Conservation (phyloP, 129 eudicot species). For the Daucus carota region DNA sequence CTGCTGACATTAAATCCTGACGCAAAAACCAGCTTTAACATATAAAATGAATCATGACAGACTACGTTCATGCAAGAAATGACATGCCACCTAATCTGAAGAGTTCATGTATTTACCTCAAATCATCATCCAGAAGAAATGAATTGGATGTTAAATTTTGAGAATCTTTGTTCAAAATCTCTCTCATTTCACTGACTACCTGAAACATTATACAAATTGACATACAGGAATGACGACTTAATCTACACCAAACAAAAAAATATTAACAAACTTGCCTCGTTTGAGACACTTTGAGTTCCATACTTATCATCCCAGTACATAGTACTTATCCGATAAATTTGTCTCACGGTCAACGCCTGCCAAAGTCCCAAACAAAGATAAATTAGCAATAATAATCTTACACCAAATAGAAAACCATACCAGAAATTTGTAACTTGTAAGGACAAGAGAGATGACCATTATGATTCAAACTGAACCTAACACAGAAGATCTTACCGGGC, state of each 20-base stretch:
- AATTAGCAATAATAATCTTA: neutral
- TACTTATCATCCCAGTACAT: conserved; percentile 99
- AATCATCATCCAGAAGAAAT: conserved; percentile 91
- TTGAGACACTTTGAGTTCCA: conserved; percentile 98
- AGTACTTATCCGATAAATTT: conserved; percentile 95
- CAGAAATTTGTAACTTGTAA: neutral
- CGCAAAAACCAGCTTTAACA: neutral
- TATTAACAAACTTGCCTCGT: conserved; percentile 48
- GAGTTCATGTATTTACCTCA: conserved; percentile 44
- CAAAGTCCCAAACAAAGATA: conserved; percentile 12
- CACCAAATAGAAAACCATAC: neutral
- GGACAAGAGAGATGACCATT: neutral
- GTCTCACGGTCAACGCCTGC: conserved; percentile 91
- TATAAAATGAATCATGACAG: neutral
- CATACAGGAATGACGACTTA: neutral
- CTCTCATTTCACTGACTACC: conserved; percentile 97
- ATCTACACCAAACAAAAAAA: neutral
- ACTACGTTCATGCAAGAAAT: neutral
- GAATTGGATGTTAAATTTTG: conserved; percentile 93
- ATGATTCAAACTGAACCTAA: neutral
- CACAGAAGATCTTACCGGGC: conserved; percentile 64
- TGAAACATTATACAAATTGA: conserved; percentile 17
- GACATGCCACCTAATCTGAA: neutral
- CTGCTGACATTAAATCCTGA: neutral
- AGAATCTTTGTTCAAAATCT: conserved; percentile 73